Evolutionary conservation across 495 filamentous ascomycete genomes (phyloP).

Genomic region (Xanthoparmelia taractica): DNA sequence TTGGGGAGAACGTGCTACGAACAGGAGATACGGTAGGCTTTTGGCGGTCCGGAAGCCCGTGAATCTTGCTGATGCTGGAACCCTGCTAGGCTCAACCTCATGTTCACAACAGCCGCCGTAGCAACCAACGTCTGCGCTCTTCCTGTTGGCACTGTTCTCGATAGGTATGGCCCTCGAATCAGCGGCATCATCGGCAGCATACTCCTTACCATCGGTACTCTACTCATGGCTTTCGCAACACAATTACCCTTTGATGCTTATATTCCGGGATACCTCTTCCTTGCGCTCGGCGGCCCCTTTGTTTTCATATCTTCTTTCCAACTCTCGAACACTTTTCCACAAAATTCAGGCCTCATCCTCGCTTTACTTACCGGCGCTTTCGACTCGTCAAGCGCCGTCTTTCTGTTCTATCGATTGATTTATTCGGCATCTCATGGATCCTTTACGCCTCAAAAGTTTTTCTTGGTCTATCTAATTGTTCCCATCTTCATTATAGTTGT

Average conservation of each 20-base stretch:
- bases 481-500: conserved; percentile 49
- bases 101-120: conserved; percentile 62
- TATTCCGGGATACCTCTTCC: conserved; percentile 54
- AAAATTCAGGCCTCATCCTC: conserved; percentile 56
- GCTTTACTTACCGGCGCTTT: conserved; percentile 64
- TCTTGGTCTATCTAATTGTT: conserved; percentile 54
- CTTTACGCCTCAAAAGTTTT: conserved; percentile 56
- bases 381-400: conserved; percentile 61
- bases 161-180: conserved; percentile 57
- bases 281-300: conserved; percentile 60
- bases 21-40: conserved; percentile 53
- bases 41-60: neutral
- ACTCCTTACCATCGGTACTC: conserved; percentile 48
- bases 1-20: conserved; percentile 49
- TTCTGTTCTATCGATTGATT: conserved; percentile 54
- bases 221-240: conserved; percentile 52
- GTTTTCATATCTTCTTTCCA: conserved; percentile 66
- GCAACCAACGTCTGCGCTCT: conserved; percentile 60
- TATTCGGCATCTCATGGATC: conserved; percentile 44
- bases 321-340: conserved; percentile 63
- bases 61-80: conserved; percentile 3
- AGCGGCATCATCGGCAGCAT: conserved; percentile 49
- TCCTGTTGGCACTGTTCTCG: conserved; percentile 58
- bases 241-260: conserved; percentile 54
- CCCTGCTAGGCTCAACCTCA: conserved; percentile 49